Evolutionary conservation across 2,329 filamentous ascomycete genomes (phyloP), one percentile per base, ranked within the genome.

Genomic region (Clonostachys byssicola): DNA sequence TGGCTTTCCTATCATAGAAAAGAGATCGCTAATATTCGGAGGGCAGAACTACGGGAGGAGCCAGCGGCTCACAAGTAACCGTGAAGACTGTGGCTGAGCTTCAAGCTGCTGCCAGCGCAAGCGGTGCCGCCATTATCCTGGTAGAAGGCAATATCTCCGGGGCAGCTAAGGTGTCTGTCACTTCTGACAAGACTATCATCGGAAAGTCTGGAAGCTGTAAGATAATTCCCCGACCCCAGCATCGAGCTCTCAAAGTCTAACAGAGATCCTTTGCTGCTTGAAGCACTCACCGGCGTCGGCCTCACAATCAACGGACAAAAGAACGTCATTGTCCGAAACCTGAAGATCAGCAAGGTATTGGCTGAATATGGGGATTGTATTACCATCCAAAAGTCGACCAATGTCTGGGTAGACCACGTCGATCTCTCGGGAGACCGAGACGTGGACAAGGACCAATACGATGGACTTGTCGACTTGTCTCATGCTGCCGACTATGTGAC

Each of bases 321-420:
- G 47, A 81, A 82, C 54, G 76, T 81, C 44, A 80, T 81, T 50
- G 58, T 81, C 46, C 74, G 72, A 45, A 81, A 82, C 63, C 56
- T 81, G 34, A 73, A 73, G 51, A 70, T 78, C 52, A 62, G 73
- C 46, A 58, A 66, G 52, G 71, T 75, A 49, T 70, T 76, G 8
- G 65, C 70, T 20, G 60, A 65, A 17, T 61, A 66, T 44, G 74
- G 74, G 41, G 78, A 81, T 57, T 70, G 74, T 40, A 67, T 82
- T 49, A 67, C 69, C n/a, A 62, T 78, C 8, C 67, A 79, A 53
- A 54, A 57, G 5, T 61, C 68, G 7, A 66, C 56, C 16, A 74
- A 75, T 51, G 68, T 82, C 42, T 73, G 70, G 70, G 55, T 72
- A 42, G 70, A 72, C 49, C 69, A 73, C 51, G 60, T 59, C 48